Percentiles rank a stretch among this genome's conserved stretches.
phyloP scores from a whole-genome alignment of 768 basidiomycete genomes.

The Coprinopsis strossmayeri region DNA sequence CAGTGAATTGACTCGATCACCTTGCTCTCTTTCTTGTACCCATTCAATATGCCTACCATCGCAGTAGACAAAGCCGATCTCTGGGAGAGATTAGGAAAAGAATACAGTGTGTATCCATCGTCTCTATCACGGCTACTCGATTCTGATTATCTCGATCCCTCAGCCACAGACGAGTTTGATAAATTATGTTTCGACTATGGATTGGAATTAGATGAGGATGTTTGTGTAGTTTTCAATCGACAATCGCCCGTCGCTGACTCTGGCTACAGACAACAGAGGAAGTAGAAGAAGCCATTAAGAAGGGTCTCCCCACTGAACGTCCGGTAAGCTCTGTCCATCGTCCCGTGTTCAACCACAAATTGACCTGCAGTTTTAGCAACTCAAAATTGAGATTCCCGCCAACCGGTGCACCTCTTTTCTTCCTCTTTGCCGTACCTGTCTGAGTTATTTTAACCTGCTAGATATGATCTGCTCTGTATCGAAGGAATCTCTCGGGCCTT shows the following conservation, averaged over 20 bases:
- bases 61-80: slow-evolving; percentile 94
- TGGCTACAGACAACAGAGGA: slow-evolving; percentile 74
- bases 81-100: slow-evolving; percentile 75
- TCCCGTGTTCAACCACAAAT: slow-evolving; percentile 1
- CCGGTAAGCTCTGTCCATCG: slow-evolving; percentile 44
- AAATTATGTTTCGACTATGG: slow-evolving; percentile 96
- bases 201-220: slow-evolving; percentile 96
- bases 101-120: slow-evolving; percentile 56
- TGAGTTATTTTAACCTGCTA: too few species aligned
- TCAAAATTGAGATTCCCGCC: slow-evolving; percentile 99
- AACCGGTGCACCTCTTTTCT: slow-evolving; percentile 87
- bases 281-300: slow-evolving; percentile 74
- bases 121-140: not conserved
- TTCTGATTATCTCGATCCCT: slow-evolving; percentile 10
- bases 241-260: too few species aligned
- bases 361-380: slow-evolving; percentile 49
- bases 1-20: slow-evolving; percentile 8
- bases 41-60: slow-evolving; percentile 78
- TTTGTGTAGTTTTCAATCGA: slow-evolving; percentile 31
- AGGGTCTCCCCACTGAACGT: slow-evolving; percentile 79
- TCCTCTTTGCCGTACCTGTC: too few species aligned
- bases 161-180: slow-evolving; percentile 94
- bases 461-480: slow-evolving; percentile 96
- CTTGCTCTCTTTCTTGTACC: slow-evolving; percentile 2
- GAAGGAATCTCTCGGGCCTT: slow-evolving; percentile 91